Base-by-base conservation (phyloP, 345 rosid genomes). In the Salix dunnii region DNA sequence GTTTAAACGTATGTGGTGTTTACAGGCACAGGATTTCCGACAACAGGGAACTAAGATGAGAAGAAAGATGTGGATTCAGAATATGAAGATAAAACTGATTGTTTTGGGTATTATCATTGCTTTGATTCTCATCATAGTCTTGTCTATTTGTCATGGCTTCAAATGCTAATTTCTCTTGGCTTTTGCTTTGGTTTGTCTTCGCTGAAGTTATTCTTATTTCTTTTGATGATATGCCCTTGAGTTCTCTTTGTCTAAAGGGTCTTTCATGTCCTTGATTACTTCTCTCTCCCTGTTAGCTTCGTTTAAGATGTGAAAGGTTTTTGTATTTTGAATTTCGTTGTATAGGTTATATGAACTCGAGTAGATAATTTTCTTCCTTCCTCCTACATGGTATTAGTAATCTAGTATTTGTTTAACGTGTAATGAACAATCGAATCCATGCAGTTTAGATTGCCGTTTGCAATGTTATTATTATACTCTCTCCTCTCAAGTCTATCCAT, bases 1-100 rank as follows among this genome's bases (percentile, higher is more conserved):
- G 21, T 25, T 60, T 8, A 21, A 31, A 7, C 7, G 14, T 51
- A 70, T 38, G 14, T 78, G 63, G 53, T 74, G 36, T 64, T 43
- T 55, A 71, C 81, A 95, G 97, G 99, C 99, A 11, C 99, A 95
- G 85, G 99, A 95, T 81, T 92, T 95, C 80, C 88, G 89, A 82
- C 84, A 90, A 75, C 96, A 91, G 78, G 97, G 99, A 77, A 95
- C 97, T n/a, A 88, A 95, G 89, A 82, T 95, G 84, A 88, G 80
- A 78, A 89, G 90, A 79, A 93, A 90, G 86, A 89, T 95, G 97
- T 95, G 97, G 99, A 0, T 85, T 38, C 87, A 95, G 83, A 95
- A 93, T 78, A 95, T 95, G 99, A 95, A 94, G 93, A 88, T 92
- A 49, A 94, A 94, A 83, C 85, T 94, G 78, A 85, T 95, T 49